Percentiles rank a stretch among this genome's conserved stretches.
These are phyloP conservation scores for Lanmaoa rubissima DNA, from an alignment of 768 basidiomycete genomes.

Conservation along the genomic window DNA sequence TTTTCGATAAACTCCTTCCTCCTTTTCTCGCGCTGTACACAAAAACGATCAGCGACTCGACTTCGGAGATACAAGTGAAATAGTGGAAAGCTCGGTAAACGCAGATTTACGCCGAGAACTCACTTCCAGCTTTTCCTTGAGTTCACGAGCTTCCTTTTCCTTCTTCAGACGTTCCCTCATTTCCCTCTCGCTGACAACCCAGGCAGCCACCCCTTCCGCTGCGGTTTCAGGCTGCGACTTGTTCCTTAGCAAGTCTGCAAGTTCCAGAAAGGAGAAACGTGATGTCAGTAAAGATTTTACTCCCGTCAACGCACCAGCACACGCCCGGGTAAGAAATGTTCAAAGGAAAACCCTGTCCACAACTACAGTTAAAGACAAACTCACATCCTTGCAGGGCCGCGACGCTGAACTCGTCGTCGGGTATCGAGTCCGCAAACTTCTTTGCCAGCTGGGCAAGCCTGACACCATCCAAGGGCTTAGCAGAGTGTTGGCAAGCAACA, in stretches of 20 bases:
- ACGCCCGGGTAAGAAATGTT: slow-evolving; percentile 18
- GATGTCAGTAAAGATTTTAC: slow-evolving; percentile 28
- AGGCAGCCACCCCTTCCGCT: slow-evolving; percentile 60
- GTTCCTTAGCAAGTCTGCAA: slow-evolving; percentile 73
- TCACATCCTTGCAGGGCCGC: slow-evolving; percentile 89
- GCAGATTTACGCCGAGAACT: slow-evolving; percentile 30
- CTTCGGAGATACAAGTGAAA: slow-evolving; percentile 2
- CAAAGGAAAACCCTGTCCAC: background rate
- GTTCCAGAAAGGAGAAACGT: background rate
- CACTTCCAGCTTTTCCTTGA: slow-evolving; percentile 66
- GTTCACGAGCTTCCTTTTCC: slow-evolving; percentile 71
- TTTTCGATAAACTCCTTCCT: slow-evolving; percentile 44
- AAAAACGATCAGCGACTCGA: slow-evolving; percentile 7
- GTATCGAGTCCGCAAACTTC: slow-evolving; percentile 76
- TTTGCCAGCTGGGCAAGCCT: slow-evolving; percentile 70
- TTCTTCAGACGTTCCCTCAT: slow-evolving; percentile 69
- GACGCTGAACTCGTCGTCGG: slow-evolving; percentile 85
- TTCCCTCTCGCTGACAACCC: slow-evolving; percentile 75
- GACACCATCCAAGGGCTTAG: slow-evolving; percentile 61
- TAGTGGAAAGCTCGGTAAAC: slow-evolving; percentile 20
- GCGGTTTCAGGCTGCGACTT: slow-evolving; percentile 81
- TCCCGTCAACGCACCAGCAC: slow-evolving; percentile 22
- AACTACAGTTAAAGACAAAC: slow-evolving; percentile 35
- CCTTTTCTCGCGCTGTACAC: slow-evolving; percentile 42
- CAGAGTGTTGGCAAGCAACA: slow-evolving; percentile 55